phyloP scores from a whole-genome alignment of 2,329 filamentous ascomycete genomes.

The Acephala macrosclerotiorum region DNA sequence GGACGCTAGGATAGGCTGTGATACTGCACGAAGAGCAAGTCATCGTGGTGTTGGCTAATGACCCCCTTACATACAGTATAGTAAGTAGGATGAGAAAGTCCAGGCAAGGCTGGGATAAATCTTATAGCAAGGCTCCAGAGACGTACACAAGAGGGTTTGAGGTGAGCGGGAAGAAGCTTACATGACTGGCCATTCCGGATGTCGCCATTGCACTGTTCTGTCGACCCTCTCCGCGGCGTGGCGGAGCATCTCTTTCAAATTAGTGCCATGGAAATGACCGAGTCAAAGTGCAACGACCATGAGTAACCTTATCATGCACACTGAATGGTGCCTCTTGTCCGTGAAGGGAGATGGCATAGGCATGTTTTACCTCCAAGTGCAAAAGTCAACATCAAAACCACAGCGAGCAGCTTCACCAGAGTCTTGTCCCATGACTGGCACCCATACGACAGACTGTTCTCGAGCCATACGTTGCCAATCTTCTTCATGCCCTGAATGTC shows the following conservation, averaged over 20 bases:
- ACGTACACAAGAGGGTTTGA: no score
- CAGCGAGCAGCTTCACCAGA: not conserved
- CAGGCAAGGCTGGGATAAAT: no score
- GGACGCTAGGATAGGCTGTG: no score
- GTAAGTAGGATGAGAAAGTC: no score
- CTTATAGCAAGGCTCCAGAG: no score
- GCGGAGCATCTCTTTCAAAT: not conserved
- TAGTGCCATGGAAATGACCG: not conserved
- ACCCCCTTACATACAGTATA: no score
- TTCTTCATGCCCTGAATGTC: not conserved
- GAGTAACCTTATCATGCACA: not conserved
- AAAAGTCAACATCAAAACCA: not conserved
- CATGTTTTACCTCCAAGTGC: not conserved
- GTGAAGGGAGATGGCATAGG: no score
- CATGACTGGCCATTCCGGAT: not conserved
- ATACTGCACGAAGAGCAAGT: no score
- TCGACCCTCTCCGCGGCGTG: not conserved
- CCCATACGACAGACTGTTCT: not conserved
- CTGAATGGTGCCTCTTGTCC: not conserved
- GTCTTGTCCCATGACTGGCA: not conserved
- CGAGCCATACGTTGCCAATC: not conserved
- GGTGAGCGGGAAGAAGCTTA: not conserved
- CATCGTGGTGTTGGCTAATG: no score
- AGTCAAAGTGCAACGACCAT: not conserved
- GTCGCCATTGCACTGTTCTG: not conserved